phyloP scores from a whole-genome alignment of 441 rosid genomes.

The Melastoma candidum region DNA sequence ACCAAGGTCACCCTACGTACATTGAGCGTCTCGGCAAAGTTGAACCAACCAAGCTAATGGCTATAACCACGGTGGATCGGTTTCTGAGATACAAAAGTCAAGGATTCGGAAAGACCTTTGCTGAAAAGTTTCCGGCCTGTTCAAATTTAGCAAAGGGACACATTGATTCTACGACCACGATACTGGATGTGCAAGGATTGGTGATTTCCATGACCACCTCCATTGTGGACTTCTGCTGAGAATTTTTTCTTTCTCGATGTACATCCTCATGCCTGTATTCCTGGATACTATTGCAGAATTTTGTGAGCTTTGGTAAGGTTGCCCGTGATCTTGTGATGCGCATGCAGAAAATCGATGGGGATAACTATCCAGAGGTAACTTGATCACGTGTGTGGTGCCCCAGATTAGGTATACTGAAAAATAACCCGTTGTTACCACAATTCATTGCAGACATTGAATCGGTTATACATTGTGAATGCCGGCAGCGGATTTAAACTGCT shows the following conservation, averaged over 20 bases:
- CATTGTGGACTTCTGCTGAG: slow-evolving; percentile 8
- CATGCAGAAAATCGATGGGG: slow-evolving; percentile 92
- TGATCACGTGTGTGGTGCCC: slow-evolving; percentile 1
- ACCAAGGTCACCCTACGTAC: slow-evolving; percentile 70
- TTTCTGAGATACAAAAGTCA: slow-evolving; percentile 82
- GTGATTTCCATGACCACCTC: slow-evolving; percentile 22
- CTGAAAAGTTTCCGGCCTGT: slow-evolving; percentile 87
- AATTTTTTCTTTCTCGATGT: slow-evolving; percentile 8
- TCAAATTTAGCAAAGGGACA: slow-evolving; percentile 79
- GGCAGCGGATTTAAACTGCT: slow-evolving; percentile 74
- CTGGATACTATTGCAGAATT: slow-evolving; percentile 39
- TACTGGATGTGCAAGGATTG: slow-evolving; percentile 83
- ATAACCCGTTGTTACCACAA: slow-evolving; percentile 9
- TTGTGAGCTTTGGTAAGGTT: slow-evolving; percentile 71
- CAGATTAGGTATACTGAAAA: background rate
- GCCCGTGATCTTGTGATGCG: slow-evolving; percentile 87
- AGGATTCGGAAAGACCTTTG: slow-evolving; percentile 78
- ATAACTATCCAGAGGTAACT: slow-evolving; percentile 94
- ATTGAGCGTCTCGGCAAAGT: slow-evolving; percentile 74
- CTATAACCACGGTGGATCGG: slow-evolving; percentile 65
- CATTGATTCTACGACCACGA: slow-evolving; percentile 55
- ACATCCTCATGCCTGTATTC: slow-evolving; percentile 8
- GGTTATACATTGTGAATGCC: slow-evolving; percentile 88
- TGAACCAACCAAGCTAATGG: slow-evolving; percentile 67
- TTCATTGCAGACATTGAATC: slow-evolving; percentile 67